These are phyloP conservation scores for Ramaria sp. DNA, from an alignment of 768 basidiomycete species.

Conservation along the genomic window DNA sequence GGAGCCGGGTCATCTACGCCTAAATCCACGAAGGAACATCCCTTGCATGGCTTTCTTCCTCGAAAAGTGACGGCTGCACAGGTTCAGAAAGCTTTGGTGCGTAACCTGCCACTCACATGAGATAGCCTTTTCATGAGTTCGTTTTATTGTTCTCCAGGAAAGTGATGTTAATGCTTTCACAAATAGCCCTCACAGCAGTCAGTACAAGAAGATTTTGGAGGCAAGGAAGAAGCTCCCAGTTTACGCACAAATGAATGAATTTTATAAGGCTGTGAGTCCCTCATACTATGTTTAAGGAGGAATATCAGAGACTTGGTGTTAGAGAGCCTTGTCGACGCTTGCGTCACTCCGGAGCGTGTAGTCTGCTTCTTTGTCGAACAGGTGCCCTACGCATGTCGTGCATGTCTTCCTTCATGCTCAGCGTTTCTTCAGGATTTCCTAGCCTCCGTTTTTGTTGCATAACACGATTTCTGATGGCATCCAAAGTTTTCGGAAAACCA, in stretches of 20 bases:
- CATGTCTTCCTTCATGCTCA: background rate
- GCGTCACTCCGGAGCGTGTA: background rate
- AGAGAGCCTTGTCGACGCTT: background rate
- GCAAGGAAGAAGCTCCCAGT: constrained; percentile 85
- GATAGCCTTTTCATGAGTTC: background rate
- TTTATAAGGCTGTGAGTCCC: constrained; percentile 71
- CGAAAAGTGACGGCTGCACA: constrained; percentile 55
- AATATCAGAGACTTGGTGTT: background rate
- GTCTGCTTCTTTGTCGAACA: background rate
- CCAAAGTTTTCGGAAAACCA: constrained; percentile 65
- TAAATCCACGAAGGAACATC: constrained; percentile 30
- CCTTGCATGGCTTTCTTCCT: constrained; percentile 65
- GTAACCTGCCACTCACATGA: constrained; percentile 15
- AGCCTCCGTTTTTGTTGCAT: constrained; percentile 7
- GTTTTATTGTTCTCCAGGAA: constrained; percentile 34
- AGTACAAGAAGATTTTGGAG: constrained; percentile 82
- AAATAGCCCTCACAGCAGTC: constrained; percentile 56
- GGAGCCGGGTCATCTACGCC: constrained; percentile 16
- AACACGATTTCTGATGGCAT: constrained; percentile 16
- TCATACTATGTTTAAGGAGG: background rate
- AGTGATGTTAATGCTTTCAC: constrained; percentile 85
- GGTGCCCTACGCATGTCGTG: background rate
- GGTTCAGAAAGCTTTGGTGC: constrained; percentile 60
- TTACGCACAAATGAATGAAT: constrained; percentile 85
- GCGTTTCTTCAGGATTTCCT: constrained; percentile 16